Base-by-base conservation (phyloP, 1,284 basidiomycete species). In the Ganoderma lingzhi region DNA sequence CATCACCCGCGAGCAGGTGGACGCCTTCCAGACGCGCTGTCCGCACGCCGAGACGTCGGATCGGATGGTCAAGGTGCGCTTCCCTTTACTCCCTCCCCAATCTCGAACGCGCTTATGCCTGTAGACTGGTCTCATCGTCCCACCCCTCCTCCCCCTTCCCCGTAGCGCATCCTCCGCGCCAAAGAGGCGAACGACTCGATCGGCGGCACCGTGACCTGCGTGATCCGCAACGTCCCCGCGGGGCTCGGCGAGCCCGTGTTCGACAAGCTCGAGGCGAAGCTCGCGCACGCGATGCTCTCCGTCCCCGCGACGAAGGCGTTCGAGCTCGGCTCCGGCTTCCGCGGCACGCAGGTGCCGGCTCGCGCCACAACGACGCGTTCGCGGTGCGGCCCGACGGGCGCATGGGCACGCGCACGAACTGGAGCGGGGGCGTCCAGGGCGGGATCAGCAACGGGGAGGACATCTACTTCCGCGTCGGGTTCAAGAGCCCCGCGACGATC, bases 231-330 rank as follows among this genome's bases (percentile, higher is more conserved):
- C 73, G 90, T 94, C 6, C 97, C 98, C 53, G 83, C 92, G 23
- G 98, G 98, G 2, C 89, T 99, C 45, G 98, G 98, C 67, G 98
- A 99, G 82, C 98, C 98, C 59, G 94, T 96, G 68, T 99, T 99
- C 80, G 97, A 99, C 88, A 99, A 99, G 85, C 92, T 99, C 79
- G 98, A 99, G 82, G 98, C 98, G 42, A 90, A 92, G 75, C 91
- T 99, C 69, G 98, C 90, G 3, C 98, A 99, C 80, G 98, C 98
- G 19, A 99, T 99, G 97, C 89, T 99, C 68, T 97, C 95, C 70
- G 99, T 99, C 78, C 98, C 98, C 42, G 97, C 98, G 8, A 99
- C 98, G 68, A 99, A 99, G 81, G 96, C 91, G 4, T 99, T 99
- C 81, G 98, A 99, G 84, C 93, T 99, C 75, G 98, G 98, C 62